Evolutionary conservation across 148 eudicot species (phyloP), one percentile per base, ranked within the genome.

Genomic region (Mesembryanthemum crystallinum): DNA sequence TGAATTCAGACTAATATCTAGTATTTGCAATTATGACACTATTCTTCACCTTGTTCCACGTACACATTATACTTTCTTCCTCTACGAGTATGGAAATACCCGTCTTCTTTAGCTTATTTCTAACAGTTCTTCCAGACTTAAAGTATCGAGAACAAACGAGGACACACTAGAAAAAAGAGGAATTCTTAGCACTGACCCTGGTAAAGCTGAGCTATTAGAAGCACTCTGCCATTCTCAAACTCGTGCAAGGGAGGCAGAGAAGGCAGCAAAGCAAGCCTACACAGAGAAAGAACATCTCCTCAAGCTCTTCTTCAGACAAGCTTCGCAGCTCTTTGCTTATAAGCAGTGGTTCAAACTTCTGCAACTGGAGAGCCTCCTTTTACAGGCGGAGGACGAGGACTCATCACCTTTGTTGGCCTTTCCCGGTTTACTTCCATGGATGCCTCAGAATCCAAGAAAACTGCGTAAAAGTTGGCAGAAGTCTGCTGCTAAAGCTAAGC

Each of bases 141-240:
- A 37, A 67, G 55, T 47, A 18, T 57, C 61, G 42, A 81, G 78
- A 51, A 51, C 82, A 68, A 69, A 66, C 67, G 24, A 69, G 64
- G 86, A 69, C 12, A 57, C 18, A 32, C 70, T 67, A 8, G 79
- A 73, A 32, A 70, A 69, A 61, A 69, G 30, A 49, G 70, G 54
- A 28, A 65, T 54, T 32, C 45, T 73, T 11, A 83, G 80, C 27
- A 47, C 62, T 13, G 89, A 89, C 71, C 76, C 83, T n/a, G 60
- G 83, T 75, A 89, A 86, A 60, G 90, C 91, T 54, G 82, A 87
- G 84, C 89, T 93, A 54, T 54, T 93, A 64, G 97, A 93, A 86
- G 98, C 98, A 20, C 92, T 93, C 2, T 82, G 91, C 65, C 98
- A 91, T 85, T 93, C 98, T 45, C 98, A 93, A 83, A 93, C 98